A percentile compares a stretch with the other conserved stretches of the same genome.
phyloP scores from a whole-genome alignment of 257 asterid genomes.

The Plantago elongata region DNA sequence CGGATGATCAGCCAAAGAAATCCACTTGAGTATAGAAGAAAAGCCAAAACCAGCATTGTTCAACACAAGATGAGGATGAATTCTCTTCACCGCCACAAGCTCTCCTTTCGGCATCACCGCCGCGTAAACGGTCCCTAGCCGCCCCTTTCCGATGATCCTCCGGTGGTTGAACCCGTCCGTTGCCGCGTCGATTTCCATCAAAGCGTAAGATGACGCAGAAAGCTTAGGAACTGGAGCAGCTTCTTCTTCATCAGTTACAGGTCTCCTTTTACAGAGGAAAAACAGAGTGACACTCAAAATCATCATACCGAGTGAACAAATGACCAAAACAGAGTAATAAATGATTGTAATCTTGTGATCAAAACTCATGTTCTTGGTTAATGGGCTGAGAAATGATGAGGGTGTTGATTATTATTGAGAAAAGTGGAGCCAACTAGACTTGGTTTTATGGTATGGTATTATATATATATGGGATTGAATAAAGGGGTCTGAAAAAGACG shows the following conservation, averaged over 20 bases:
- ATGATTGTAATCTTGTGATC: conserved; percentile 22
- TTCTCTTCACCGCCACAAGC: conserved; percentile 62
- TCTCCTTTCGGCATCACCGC: conserved; percentile 66
- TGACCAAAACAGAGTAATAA: conserved; percentile 32
- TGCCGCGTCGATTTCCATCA: conserved; percentile 75
- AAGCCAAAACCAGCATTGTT: conserved; percentile 76
- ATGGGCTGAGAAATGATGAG: neutral
- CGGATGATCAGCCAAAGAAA: conserved; percentile 65
- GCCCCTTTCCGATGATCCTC: conserved; percentile 65
- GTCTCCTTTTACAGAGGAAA: conserved; percentile 42
- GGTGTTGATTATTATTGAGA: neutral
- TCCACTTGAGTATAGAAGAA: conserved; percentile 50
- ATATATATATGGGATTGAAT: conserved; percentile 9
- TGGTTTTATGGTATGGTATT: neutral
- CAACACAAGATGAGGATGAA: conserved; percentile 60
- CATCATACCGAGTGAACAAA: conserved; percentile 33
- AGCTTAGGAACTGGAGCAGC: conserved; percentile 30
- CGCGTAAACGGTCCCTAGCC: conserved; percentile 71
- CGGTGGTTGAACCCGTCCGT: conserved; percentile 78
- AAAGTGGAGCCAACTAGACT: neutral
- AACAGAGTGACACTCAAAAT: conserved; percentile 33
- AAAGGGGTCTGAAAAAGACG: conserved; percentile 17
- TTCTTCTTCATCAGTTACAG: conserved; percentile 26
- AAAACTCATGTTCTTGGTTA: conserved; percentile 6
- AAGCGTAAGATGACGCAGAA: conserved; percentile 35